A percentile compares a stretch with the other conserved stretches of the same genome.
phyloP scores from a whole-genome alignment of 176 grass and related monocot species.

The Alopecurus myosuroides region DNA sequence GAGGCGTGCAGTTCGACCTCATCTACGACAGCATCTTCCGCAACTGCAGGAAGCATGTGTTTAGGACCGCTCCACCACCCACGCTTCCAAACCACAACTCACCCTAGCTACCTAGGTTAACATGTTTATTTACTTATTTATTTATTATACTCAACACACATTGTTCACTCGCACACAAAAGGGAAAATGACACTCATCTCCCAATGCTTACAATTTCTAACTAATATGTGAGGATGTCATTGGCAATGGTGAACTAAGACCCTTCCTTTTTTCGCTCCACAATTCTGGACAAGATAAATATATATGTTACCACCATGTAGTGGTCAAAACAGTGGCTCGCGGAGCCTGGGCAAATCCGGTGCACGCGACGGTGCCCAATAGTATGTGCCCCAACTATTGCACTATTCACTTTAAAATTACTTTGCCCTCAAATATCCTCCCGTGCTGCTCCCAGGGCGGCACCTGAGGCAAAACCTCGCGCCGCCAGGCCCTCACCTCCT shows the following conservation, averaged over 20 bases:
- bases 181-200: background rate
- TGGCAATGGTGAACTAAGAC: background rate
- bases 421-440: too few relatives aligned
- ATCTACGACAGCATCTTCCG: constrained; percentile 78
- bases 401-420: too few relatives aligned
- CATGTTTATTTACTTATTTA: background rate
- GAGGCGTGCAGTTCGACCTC: constrained; percentile 68
- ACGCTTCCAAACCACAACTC: constrained; percentile 37
- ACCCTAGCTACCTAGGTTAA: background rate
- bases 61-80: constrained; percentile 22
- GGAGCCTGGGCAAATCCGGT: too few relatives aligned
- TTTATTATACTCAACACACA: background rate
- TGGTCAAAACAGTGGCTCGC: too few relatives aligned
- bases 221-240: background rate
- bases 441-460: too few relatives aligned
- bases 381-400: too few relatives aligned
- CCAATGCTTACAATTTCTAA: background rate
- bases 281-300: too few relatives aligned
- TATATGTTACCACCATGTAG: too few relatives aligned
- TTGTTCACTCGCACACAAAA: background rate
- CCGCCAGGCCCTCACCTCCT: too few relatives aligned
- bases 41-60: constrained; percentile 51
- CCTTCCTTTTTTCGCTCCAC: too few relatives aligned
- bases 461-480: too few relatives aligned
- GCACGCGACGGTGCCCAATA: too few relatives aligned